Evolutionary conservation across 352 stramenopile genomes (phyloP), one percentile per base, ranked within the genome.

Genomic region (Phytophthora ohioensis): DNA sequence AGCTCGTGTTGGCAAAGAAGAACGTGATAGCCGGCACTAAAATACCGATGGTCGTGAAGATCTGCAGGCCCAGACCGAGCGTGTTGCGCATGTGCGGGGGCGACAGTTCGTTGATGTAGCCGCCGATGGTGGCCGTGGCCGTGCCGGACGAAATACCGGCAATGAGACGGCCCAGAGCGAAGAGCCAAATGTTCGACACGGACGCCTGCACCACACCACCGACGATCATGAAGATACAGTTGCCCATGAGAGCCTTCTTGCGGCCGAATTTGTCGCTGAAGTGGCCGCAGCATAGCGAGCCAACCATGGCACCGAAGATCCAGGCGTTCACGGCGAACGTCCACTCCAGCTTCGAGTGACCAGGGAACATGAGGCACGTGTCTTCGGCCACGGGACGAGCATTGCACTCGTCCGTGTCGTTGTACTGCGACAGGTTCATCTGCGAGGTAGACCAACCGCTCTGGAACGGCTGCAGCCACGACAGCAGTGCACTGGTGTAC

Each of bases 221-320:
- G 17, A 73, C 35, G 31, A 79, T 74, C 73, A 84, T 85, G 65
- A 81, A 71, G 62, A 76, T 38, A 11, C 69, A 76, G 57, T 78
- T 81, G 65, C 64, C 35, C 38, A 65, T 69, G 27, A 81, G 52
- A 9, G 51, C 32, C 13, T 62, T 65, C 42, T 73, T 70, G 15
- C 74, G 64, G 48, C 64, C 64, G 27, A 49, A 61, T 56, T 62
- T 66, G 57, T 71, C 55, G 41, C 64, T 71, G 56, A 67, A 67
- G 56, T 66, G 48, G 41, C 64, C 56, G 13, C 51, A 71, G 39
- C 39, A 67, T 32, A 67, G 49, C 21, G 56, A 67, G 21, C 56
- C 64, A 31, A 71, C 35, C 64, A 72, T 57, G 41, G 64, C 64
- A 34, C 56, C 41, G 39, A 67, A 62, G 66, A 73, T 64, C 65